These are phyloP conservation scores for Gastrodia elata DNA, from an alignment of 106 monocot genomes.

Conservation along the genomic window DNA sequence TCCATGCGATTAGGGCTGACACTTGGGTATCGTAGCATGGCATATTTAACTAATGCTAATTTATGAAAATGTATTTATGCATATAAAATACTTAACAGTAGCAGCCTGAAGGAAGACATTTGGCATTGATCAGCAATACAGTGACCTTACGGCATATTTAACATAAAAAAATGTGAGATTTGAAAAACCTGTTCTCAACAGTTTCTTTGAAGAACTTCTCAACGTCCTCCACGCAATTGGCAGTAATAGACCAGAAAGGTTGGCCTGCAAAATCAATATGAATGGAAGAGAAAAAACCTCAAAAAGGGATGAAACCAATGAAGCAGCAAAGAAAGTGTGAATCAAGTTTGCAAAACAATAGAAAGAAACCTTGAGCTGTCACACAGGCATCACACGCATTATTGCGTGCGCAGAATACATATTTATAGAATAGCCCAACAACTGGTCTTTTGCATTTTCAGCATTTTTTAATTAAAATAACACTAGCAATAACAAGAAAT, in stretches of 20 bases:
- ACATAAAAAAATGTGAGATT: not conserved
- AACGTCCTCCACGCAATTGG: conserved; percentile 65
- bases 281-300: not conserved
- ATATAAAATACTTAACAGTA: not conserved
- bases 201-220: conserved; percentile 90
- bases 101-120: not conserved
- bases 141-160: not conserved
- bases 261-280: conserved; percentile 38
- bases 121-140: not conserved
- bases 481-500: not conserved
- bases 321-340: not conserved
- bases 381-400: not conserved
- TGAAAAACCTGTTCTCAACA: conserved; percentile 69
- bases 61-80: no score
- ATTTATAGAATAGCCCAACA: not conserved
- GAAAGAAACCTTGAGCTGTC: not conserved
- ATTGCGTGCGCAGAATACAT: not conserved
- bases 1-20: no score
- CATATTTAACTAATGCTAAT: no score
- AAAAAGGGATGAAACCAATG: not conserved
- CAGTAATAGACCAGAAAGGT: conserved; percentile 85
- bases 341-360: conserved; percentile 1
- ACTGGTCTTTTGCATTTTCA: not conserved
- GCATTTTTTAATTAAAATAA: not conserved
- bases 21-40: no score